Percentiles rank a stretch among this genome's conserved stretches.
phyloP scores from a whole-genome alignment of 2,329 filamentous ascomycete genomes.

The Hymenoscyphus fructigenus region DNA sequence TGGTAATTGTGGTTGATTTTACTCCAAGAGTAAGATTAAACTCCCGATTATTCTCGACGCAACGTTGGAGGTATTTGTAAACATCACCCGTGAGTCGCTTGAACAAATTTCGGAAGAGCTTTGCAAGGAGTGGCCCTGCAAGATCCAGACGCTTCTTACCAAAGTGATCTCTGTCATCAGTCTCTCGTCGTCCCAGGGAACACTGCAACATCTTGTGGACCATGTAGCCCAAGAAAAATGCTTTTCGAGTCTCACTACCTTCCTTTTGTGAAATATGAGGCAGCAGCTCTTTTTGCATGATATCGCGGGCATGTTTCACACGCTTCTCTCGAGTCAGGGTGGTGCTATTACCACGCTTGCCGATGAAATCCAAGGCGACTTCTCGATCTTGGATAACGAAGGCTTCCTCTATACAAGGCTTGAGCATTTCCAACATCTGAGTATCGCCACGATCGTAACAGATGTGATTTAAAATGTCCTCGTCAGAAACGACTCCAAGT shows the following conservation, averaged over 20 bases:
- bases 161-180: constrained; percentile 97
- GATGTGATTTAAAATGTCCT: constrained; percentile 97
- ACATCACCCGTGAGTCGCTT: constrained; percentile 89
- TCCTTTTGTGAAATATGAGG: constrained; percentile 96
- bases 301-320: constrained; percentile 87
- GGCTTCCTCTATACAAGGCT: constrained; percentile 94
- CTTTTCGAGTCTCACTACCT: constrained; percentile 92
- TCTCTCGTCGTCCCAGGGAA: constrained; percentile 86
- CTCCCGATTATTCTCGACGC: constrained; percentile 82
- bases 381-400: constrained; percentile 96
- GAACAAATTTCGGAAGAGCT: constrained; percentile 90
- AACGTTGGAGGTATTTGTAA: constrained; percentile 85
- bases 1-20: constrained; percentile 87
- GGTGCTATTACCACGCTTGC: constrained; percentile 78
- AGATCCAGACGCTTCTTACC: constrained; percentile 98
- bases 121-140: constrained; percentile 91
- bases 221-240: constrained; percentile 99
- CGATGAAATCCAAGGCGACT: constrained; percentile 91
- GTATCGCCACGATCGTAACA: constrained; percentile 94
- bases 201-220: constrained; percentile 94
- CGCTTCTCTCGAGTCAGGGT: constrained; percentile 81
- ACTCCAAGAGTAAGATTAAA: constrained; percentile 91
- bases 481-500: constrained; percentile 91
- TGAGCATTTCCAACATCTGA: constrained; percentile 96
- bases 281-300: constrained; percentile 94